Evolutionary conservation across 331 rosid genomes (phyloP), one percentile per base, ranked within the genome.

Genomic region (Dryas integrifolia): DNA sequence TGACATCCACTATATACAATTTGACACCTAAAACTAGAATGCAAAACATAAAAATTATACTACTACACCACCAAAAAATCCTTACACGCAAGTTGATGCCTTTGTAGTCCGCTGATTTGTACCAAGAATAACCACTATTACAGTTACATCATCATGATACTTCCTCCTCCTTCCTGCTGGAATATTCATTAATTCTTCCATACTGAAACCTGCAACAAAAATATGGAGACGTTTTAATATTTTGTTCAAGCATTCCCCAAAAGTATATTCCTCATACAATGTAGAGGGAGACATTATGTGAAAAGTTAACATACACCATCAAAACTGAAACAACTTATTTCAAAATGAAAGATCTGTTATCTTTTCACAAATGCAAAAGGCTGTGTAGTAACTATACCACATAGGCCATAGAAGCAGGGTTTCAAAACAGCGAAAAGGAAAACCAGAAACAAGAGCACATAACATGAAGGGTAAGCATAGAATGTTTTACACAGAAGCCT

Each of bases 121-220:
- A 63, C 98, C 98, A 56, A 93, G 96, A 65, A 79, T 84, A 76
- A 93, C 80, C 61, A 93, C 96, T 40, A 91, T 93, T 55, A 93
- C 90, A 24, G 98, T 93, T 14, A 93, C 95, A 53, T 93, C 98
- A 58, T 93, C 98, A 65, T 93, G 98, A 84, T 93, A 93, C 78
- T 91, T 93, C 75, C 98, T 87, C 82, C 98, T 83, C 82, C 95
- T 86, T 18, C 98, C 98, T 0, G 88, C 95, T 13, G 97, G 98
- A 79, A 91, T 60, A 61, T 85, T 88, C 92, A 91, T 89, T 70
- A 93, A 75, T 76, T 93, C 97, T 88, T 93, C 97, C 89, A 76
- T 81, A 82, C 89, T 91, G 67, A 93, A 86, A 74, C 98, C 98
- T 93, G 87, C 72, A 82, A 60, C 66, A 35, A 5, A 70, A 43